Conservation (phyloP, 2,329 filamentous ascomycete species). For the Phialemonium atrogriseum region DNA sequence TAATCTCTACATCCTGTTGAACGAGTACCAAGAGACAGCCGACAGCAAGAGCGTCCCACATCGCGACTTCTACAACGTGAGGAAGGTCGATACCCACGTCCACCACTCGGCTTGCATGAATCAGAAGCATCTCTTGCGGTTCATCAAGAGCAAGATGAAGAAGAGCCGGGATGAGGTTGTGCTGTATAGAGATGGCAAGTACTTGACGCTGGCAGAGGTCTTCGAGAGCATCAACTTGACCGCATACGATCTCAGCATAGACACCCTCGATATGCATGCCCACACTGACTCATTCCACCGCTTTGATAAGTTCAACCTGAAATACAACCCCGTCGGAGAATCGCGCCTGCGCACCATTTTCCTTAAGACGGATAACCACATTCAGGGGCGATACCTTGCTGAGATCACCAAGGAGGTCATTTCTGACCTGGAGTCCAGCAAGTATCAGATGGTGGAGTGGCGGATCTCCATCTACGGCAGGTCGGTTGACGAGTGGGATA, state of each 20-base stretch:
- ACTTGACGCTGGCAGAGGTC: slow-evolving; percentile 84
- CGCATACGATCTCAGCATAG: slow-evolving; percentile 94
- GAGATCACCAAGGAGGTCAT: slow-evolving; percentile 99
- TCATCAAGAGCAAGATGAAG: slow-evolving; percentile 99
- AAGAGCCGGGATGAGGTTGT: slow-evolving; percentile 93
- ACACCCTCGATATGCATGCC: slow-evolving; percentile 98
- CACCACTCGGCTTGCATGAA: slow-evolving; percentile 99
- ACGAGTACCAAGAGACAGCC: slow-evolving; percentile 96
- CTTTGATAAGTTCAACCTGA: slow-evolving; percentile 99
- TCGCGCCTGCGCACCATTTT: slow-evolving; percentile 96
- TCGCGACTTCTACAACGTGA: slow-evolving; percentile 97
- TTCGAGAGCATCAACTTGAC: slow-evolving; percentile 97
- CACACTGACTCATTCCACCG: slow-evolving; percentile 97
- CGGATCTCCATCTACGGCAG: slow-evolving; percentile 95
- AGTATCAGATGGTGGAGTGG: slow-evolving; percentile 99
- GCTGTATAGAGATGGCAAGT: slow-evolving; percentile 82
- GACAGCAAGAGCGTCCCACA: slow-evolving; percentile 97
- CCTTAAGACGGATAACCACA: slow-evolving; percentile 96
- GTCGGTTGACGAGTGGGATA: slow-evolving; percentile 92
- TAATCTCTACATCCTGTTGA: slow-evolving; percentile 84
- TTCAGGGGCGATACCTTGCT: slow-evolving; percentile 88
- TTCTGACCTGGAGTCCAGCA: slow-evolving; percentile 92
- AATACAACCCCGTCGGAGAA: slow-evolving; percentile 96
- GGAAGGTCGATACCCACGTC: slow-evolving; percentile 98
- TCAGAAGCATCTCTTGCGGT: slow-evolving; percentile 93